Base-by-base conservation (phyloP, 208 protist species). In the Trypanosoma brucei region DNA sequence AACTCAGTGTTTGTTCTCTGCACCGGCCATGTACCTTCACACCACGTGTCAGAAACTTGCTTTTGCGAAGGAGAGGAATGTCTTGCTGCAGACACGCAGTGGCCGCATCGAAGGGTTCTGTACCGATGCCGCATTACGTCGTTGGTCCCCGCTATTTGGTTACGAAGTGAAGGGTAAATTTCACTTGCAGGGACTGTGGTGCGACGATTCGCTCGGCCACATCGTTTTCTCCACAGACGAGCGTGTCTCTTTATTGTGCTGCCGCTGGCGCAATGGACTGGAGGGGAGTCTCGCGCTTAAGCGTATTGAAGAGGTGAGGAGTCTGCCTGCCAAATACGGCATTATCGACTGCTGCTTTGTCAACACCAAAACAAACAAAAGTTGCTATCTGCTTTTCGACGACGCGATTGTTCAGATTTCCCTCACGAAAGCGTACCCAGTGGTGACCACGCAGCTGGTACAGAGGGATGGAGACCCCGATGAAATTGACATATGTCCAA, bases 211-310 rank as follows among this genome's bases (percentile, higher is more conserved):
- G 45, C 68, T 92, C 58, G 56, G 78, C 50, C 83, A 84, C 62
- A 72, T 95, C 8, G 67, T 88, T 48, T 83, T 91, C 66, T 66
- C 70, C n/a, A 95, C 89, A 40, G 86, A 92, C 68, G 89, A 89
- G 62, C 83, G 89, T 7, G 60, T 86, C 8, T 81, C 82, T 11
- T 45, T 95, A 51, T 38, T 82, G 56, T 62, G 65, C 59, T 61
- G 91, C 40, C 54, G 42, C 50, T 92, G 85, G 86, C 62, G 72
- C 13, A 57, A 71, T 48, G 70, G 74, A 3, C 70, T 68, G 5
- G 75, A 82, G 46, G 64, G 56, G n/a, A 76, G 76, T 14, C 58
- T 81, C 61, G 56, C 76, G 48, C 58, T 87, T 4, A 40, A 52
- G 7, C 72, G 73, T 9, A 70, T 91, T 9, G 79, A 91, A 62